Evolutionary conservation across 441 rosid genomes (phyloP), one percentile per base, ranked within the genome.

Genomic region (Populus hybrid): DNA sequence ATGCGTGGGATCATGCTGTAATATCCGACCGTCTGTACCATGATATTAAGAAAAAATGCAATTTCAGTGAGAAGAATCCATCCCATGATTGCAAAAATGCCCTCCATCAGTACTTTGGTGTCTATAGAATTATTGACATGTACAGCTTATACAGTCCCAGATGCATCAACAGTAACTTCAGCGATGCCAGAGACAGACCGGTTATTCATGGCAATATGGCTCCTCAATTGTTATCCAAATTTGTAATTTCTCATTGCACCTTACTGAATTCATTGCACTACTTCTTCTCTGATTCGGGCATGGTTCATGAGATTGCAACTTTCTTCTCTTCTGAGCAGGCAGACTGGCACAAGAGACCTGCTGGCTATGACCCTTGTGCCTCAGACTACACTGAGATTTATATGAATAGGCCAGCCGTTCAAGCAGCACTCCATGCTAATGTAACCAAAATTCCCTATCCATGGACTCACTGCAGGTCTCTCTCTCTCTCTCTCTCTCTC

Each of bases 401-500:
- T 73, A 63, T 93, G 80, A 93, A 93, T 69, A 80, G 94, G 24
- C 88, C 86, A 18, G 96, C 90, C 31, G 96, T 93, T 78, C 97
- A 93, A 56, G 78, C 78, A 65, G 96, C 96, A 9, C 90, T 93
- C 18, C 95, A 91, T 50, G 97, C 95, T 31, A 91, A 93, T 75
- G 82, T 85, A 56, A 88, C 93, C 53, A 88, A 77, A 42, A 79
- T 90, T 68, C 71, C 93, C 0, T 89, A 91, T 82, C 86, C 89
- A 69, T 93, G 95, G 94, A 80, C 88, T 73, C 93, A 84, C 69
- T 93, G 97, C 97, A 92, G 89, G n/a, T n/a, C n/a, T n/a, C n/a
- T n/a, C n/a, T n/a, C n/a, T n/a, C n/a, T n/a, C n/a, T n/a, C n/a
- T n/a, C n/a, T n/a, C n/a, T n/a, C n/a, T n/a, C n/a, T n/a, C n/a